phyloP scores from a whole-genome alignment of 179 eudicot species.

The Gypsophila paniculata region DNA sequence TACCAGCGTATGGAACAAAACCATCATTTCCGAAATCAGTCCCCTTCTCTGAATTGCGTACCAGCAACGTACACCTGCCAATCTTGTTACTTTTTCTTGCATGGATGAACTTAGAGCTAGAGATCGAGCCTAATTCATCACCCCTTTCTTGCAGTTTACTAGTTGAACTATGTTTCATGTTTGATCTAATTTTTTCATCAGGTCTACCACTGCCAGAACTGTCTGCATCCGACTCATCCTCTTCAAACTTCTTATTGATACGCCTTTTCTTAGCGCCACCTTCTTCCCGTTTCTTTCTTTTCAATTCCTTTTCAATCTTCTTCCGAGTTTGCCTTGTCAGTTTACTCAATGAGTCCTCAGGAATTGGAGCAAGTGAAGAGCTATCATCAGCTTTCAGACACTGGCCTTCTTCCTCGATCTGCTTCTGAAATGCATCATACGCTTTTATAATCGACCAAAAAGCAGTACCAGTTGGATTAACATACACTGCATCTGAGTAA shows the following conservation, averaged over 20 bases:
- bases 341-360: conserved; percentile 66
- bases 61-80: conserved; percentile 81
- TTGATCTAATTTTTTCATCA: conserved; percentile 44
- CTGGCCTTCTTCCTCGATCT: conserved; percentile 55
- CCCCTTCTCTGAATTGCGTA: conserved; percentile 66
- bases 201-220: conserved; percentile 49
- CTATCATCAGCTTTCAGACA: conserved; percentile 36
- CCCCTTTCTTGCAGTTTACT: conserved; percentile 8
- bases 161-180: conserved; percentile 35
- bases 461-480: conserved; percentile 83
- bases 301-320: conserved; percentile 77
- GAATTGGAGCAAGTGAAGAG: conserved; percentile 55
- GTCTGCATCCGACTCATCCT: conserved; percentile 39
- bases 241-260: conserved; percentile 33
- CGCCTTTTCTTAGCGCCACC: conserved; percentile 36
- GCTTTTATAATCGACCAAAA: conserved; percentile 97
- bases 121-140: conserved; percentile 29
- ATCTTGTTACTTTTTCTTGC: conserved; percentile 60
- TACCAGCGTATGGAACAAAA: conserved; percentile 71
- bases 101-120: conserved; percentile 39
- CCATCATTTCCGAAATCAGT: conserved; percentile 55
- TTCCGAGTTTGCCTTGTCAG: conserved; percentile 82
- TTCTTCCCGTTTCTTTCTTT: conserved; percentile 62
- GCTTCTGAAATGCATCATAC: conserved; percentile 91
- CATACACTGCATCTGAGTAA: conserved; percentile 89